Conservation (phyloP, 495 filamentous ascomycete species). For the Melanomma pulvis-pyrius region DNA sequence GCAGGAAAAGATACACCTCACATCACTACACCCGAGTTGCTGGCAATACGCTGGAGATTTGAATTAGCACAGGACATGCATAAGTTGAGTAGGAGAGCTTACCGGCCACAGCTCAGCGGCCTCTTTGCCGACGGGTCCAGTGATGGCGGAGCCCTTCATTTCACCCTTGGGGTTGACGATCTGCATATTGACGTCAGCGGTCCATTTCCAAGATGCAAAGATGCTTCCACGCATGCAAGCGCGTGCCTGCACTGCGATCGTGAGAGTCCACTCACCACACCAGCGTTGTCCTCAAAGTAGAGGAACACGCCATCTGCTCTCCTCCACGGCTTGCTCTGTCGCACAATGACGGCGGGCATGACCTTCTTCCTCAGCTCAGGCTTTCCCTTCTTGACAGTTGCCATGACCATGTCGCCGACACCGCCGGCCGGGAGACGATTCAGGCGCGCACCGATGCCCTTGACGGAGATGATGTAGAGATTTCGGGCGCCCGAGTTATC, state of each 20-base stretch:
- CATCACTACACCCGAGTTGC: constrained; percentile 99
- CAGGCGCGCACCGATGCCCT: constrained; percentile 96
- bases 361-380: constrained; percentile 99
- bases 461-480: constrained; percentile 99
- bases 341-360: constrained; percentile 97
- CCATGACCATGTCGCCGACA: constrained; percentile 99
- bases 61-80: constrained; percentile 9
- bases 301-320: constrained; percentile 95
- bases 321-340: constrained; percentile 99
- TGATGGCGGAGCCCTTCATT: constrained; percentile 99
- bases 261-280: constrained; percentile 69
- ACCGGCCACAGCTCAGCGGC: constrained; percentile 99
- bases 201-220: background rate
- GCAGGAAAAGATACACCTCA: constrained; percentile 58
- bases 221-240: background rate
- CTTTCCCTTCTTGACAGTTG: constrained; percentile 99
- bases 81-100: constrained; percentile 43
- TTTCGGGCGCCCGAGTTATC: constrained; percentile 99
- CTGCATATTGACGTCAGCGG: constrained; percentile 51
- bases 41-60: constrained; percentile 83
- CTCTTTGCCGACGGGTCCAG: constrained; percentile 98
- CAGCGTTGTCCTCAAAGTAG: constrained; percentile 99
- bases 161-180: constrained; percentile 99
- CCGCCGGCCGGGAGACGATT: constrained; percentile 97
- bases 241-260: background rate